Evolutionary conservation across 495 filamentous ascomycete species (phyloP).

Genomic region (Aspergillus funiculosus): DNA sequence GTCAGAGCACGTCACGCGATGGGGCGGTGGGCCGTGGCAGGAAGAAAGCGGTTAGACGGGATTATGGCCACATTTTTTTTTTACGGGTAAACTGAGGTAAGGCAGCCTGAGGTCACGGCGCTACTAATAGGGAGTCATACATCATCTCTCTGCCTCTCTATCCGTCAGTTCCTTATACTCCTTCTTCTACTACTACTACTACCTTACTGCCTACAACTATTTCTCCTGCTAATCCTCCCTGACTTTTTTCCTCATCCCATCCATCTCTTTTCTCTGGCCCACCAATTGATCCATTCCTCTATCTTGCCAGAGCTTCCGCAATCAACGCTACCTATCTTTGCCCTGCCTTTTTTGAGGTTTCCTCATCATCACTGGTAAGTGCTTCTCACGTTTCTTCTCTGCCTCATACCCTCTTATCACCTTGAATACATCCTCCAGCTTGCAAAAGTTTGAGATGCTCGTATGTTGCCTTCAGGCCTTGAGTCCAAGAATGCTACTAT

Average conservation of each 20-base stretch:
- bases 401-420: too few species aligned
- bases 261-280: not conserved
- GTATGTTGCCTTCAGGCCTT: constrained; percentile 10
- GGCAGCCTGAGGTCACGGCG: not conserved
- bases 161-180: constrained; percentile 18
- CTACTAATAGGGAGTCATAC: constrained; percentile 29
- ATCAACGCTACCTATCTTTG: not conserved
- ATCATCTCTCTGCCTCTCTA: constrained; percentile 26
- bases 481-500: constrained; percentile 7
- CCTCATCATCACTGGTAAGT: constrained; percentile 15
- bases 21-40: constrained; percentile 39
- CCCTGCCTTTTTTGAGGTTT: constrained; percentile 1
- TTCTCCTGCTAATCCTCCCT: constrained; percentile 1
- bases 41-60: constrained; percentile 28
- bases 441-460: too few species aligned
- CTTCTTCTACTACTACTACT: constrained; percentile 19
- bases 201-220: not conserved
- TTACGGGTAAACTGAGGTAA: constrained; percentile 6
- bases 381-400: not conserved
- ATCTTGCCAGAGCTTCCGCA: constrained; percentile 3
- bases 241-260: not conserved
- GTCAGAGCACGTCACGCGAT: constrained; percentile 42
- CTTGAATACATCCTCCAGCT: too few species aligned
- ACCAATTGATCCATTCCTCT: constrained; percentile 5
- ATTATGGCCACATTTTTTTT: constrained; percentile 19